Evolutionary conservation across 2,329 filamentous ascomycete species (phyloP).

Genomic region (Sclerotinia sclerotiorum): DNA sequence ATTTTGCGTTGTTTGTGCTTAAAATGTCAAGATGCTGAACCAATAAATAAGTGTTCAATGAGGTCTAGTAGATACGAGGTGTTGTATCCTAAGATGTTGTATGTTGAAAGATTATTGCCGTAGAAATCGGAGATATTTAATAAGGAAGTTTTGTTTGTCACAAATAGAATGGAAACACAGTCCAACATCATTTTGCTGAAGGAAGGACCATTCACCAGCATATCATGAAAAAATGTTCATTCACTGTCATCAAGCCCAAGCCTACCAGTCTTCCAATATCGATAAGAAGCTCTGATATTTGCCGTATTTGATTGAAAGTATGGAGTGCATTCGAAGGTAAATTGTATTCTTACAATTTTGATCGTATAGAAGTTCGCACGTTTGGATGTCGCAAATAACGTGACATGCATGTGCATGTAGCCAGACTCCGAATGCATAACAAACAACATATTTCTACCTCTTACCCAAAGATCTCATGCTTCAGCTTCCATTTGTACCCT

Average conservation of each 20-base stretch:
- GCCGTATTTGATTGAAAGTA: neutral
- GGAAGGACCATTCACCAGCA: neutral
- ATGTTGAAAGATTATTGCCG: too few species aligned
- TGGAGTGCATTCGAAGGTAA: neutral
- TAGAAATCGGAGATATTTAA: neutral
- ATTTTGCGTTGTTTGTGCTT: neutral
- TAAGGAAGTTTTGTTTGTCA: neutral
- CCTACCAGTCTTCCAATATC: neutral
- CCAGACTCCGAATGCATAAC: neutral
- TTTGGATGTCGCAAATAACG: neutral
- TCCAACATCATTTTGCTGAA: neutral
- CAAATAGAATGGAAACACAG: neutral
- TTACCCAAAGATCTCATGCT: neutral
- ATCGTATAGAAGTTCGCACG: neutral
- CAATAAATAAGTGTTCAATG: too few species aligned
- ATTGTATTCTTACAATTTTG: neutral
- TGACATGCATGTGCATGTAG: neutral
- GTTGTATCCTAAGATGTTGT: neutral
- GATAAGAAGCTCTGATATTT: neutral
- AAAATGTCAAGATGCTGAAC: neutral
- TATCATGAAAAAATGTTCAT: neutral
- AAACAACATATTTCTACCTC: neutral
- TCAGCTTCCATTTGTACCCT: too few species aligned
- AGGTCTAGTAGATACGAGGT: neutral
- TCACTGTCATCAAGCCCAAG: neutral